These are phyloP conservation scores for Penicillium samsonianum DNA, from an alignment of 495 filamentous ascomycete genomes.

Conservation along the genomic window DNA sequence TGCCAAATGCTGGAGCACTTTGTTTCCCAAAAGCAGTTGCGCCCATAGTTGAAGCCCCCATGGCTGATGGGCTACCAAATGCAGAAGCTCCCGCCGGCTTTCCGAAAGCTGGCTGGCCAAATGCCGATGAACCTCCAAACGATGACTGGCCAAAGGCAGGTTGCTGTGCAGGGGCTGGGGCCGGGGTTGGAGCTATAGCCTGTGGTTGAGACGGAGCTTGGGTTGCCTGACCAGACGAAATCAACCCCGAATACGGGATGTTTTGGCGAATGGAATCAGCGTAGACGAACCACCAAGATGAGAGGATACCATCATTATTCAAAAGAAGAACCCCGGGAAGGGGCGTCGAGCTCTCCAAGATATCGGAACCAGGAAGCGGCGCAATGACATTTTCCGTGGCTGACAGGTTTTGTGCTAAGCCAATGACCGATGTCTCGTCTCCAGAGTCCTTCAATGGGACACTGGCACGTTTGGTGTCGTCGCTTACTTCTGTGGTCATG, in stretches of 20 bases:
- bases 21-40: slow-evolving; percentile 42
- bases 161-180: slow-evolving; percentile 22
- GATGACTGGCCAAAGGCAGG: slow-evolving; percentile 44
- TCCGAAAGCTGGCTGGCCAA: slow-evolving; percentile 39
- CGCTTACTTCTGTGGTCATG: slow-evolving; percentile 67
- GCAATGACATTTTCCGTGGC: slow-evolving; percentile 72
- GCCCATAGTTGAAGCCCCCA: slow-evolving; percentile 36
- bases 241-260: slow-evolving; percentile 69
- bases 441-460: slow-evolving; percentile 72
- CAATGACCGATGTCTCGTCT: slow-evolving; percentile 77
- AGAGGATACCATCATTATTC: slow-evolving; percentile 84
- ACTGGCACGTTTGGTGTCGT: slow-evolving; percentile 76
- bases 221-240: slow-evolving; percentile 43
- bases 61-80: slow-evolving; percentile 43
- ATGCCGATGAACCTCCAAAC: slow-evolving; percentile 41
- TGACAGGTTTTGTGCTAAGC: slow-evolving; percentile 79
- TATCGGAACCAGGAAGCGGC: slow-evolving; percentile 76
- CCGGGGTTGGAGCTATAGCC: slow-evolving; percentile 27
- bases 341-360: slow-evolving; percentile 73
- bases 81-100: slow-evolving; percentile 28
- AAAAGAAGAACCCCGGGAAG: slow-evolving; percentile 85
- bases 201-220: slow-evolving; percentile 21
- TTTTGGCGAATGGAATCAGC: slow-evolving; percentile 76
- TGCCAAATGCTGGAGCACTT: slow-evolving; percentile 27
- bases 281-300: slow-evolving; percentile 89